Evolutionary conservation across 208 protist genomes (phyloP), one percentile per base, ranked within the genome.

Genomic region (Spongospora subterranea): DNA sequence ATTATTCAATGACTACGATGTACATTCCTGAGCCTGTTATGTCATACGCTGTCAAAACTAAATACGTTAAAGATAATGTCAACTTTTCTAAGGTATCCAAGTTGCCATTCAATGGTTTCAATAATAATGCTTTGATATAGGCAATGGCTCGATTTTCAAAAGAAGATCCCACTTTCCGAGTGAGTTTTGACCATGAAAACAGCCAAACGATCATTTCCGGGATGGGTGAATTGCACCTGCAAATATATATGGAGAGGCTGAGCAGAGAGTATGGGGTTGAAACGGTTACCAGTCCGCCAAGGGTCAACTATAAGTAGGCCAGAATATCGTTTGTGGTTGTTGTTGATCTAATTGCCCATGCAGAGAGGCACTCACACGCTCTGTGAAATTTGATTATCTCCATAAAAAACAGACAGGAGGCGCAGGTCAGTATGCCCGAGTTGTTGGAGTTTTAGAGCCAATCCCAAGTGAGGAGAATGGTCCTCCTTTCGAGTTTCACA

Each of bases 361-460:
- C 95, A 95, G 97, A 90, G 95, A 97, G 92, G 93, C 94, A 29
- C 96, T 98, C 93, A 97, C 95, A 6, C 93, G 95, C 89, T 77
- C 94, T 39, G 38, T 97, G 88, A 94, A 96, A 43, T 99, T 98
- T 93, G 95, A 98, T 91, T 99, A 98, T 94, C 96, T 97, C 45
- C 98, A 99, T 94, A 99, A 99, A 95, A 98, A 99, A 89, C 98
- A 99, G 95, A 97, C 96, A 93, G 98, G 98, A 94, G 98, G 98
- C 91, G 94, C 97, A 11, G 98, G 98, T 45, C 98, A 99, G 95
- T 99, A 97, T 95, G 98, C 97, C 1, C 96, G 98, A 64, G 92
- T 98, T 45, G 97, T 90, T 66, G 92, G 93, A 45, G 92, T 93
- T 77, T 71, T 95, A 17, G 95, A 96, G 88, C 93, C 94, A 43